A percentile compares a stretch with the other conserved stretches of the same genome.
Conservation (phyloP, 1,284 basidiomycete genomes). For the Trametes versicolor region DNA sequence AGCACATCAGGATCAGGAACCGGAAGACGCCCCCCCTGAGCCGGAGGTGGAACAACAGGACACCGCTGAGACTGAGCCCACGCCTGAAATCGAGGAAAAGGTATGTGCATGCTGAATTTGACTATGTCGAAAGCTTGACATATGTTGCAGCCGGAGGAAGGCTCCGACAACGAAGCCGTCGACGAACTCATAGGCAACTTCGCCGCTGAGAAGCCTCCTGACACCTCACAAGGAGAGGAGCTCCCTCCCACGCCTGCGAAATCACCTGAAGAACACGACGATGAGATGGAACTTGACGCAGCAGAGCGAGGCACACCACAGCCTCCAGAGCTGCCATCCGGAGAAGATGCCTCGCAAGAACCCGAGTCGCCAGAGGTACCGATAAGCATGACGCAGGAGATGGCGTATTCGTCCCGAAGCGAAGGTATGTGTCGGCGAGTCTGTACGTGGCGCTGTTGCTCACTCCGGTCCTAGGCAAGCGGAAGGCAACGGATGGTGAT, state of each 20-base stretch:
- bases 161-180: constrained; percentile 34
- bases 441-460: background rate
- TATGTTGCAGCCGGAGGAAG: constrained; percentile 21
- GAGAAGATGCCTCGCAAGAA: constrained; percentile 25
- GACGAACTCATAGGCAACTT: constrained; percentile 32
- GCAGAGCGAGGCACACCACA: constrained; percentile 32
- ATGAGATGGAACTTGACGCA: constrained; percentile 28
- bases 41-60: background rate
- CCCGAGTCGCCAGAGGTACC: constrained; percentile 20
- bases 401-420: constrained; percentile 7
- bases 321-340: constrained; percentile 4
- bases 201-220: constrained; percentile 22
- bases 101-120: background rate
- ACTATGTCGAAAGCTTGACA: background rate
- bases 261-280: constrained; percentile 1
- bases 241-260: constrained; percentile 26
- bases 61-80: background rate
- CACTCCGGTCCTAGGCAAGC: constrained; percentile 53
- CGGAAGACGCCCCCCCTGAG: constrained; percentile 5
- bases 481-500: constrained; percentile 69
- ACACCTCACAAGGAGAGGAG: constrained; percentile 28
- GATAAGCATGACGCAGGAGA: constrained; percentile 17
- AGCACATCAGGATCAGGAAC: constrained; percentile 1
- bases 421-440: constrained; percentile 22
- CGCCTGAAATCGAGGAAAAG: constrained; percentile 25